Evolutionary conservation across 257 asterid genomes (phyloP).

Genomic region (Solanum medicagineum): DNA sequence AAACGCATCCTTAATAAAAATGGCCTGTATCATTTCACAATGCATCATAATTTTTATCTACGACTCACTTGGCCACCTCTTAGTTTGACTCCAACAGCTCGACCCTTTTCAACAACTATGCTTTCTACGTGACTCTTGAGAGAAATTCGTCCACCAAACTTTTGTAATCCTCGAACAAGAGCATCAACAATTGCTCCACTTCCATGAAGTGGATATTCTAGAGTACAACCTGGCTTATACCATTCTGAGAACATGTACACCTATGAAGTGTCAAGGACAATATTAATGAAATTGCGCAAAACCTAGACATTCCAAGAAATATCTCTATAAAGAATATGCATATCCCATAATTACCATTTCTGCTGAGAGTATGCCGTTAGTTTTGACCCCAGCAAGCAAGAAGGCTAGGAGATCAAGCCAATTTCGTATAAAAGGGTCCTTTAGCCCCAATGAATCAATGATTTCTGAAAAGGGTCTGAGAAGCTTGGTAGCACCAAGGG

Average conservation of each 20-base stretch:
- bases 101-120: conserved; percentile 75
- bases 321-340: not conserved
- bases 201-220: conserved; percentile 91
- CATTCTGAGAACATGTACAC: conserved; percentile 94
- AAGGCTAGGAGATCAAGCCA: conserved; percentile 94
- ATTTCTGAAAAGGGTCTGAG: conserved; percentile 76
- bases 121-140: conserved; percentile 77
- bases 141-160: conserved; percentile 79
- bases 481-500: conserved; percentile 83
- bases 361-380: conserved; percentile 87
- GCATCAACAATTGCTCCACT: conserved; percentile 84
- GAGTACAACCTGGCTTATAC: conserved; percentile 84
- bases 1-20: not conserved
- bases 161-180: conserved; percentile 72
- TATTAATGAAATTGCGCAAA: not conserved
- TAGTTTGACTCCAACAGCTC: conserved; percentile 83
- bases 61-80: conserved; percentile 73
- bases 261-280: conserved; percentile 14
- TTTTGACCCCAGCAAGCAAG: conserved; percentile 92
- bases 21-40: not conserved
- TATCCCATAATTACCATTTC: conserved; percentile 60
- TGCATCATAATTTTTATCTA: not conserved
- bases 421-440: conserved; percentile 73
- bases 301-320: not conserved
- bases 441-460: conserved; percentile 66